phyloP scores from a whole-genome alignment of 2,329 filamentous ascomycete species.

The Hypocrella siamensis region DNA sequence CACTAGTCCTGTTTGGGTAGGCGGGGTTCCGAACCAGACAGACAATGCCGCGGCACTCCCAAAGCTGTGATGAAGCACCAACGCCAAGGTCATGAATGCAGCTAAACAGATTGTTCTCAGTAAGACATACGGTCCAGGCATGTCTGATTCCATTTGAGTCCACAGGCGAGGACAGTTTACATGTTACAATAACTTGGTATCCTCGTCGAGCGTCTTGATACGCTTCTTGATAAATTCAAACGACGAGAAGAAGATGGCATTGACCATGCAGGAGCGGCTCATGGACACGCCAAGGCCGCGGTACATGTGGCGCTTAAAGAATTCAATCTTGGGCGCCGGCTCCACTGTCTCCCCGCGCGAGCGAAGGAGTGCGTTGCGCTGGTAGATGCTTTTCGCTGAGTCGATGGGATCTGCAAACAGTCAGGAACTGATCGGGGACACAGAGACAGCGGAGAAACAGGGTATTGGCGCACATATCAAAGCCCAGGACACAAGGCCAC shows the following conservation, averaged over 20 bases:
- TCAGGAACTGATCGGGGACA: neutral
- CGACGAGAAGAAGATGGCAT: constrained; percentile 79
- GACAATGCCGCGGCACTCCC: too few species aligned
- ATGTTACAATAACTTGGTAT: constrained; percentile 7
- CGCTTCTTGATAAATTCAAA: constrained; percentile 72
- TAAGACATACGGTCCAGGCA: too few species aligned
- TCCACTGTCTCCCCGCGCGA: constrained; percentile 48
- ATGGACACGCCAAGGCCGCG: constrained; percentile 72
- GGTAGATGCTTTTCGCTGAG: constrained; percentile 73
- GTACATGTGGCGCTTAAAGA: constrained; percentile 67
- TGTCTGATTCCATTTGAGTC: too few species aligned
- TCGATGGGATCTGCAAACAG: constrained; percentile 48
- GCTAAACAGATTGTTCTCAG: too few species aligned
- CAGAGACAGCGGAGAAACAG: neutral
- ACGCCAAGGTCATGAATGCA: too few species aligned
- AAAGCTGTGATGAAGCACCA: too few species aligned
- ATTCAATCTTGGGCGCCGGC: constrained; percentile 57
- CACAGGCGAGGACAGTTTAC: neutral
- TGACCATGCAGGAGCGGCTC: constrained; percentile 66
- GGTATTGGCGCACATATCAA: constrained; percentile 41
- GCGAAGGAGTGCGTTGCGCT: constrained; percentile 62
- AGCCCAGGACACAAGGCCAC: constrained; percentile 73
- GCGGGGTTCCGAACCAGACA: constrained; percentile 7
- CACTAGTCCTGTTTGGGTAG: constrained; percentile 12
- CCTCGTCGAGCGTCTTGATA: constrained; percentile 33